Conservation (phyloP, 2,329 filamentous ascomycete genomes). For the Fusarium denticulatum region DNA sequence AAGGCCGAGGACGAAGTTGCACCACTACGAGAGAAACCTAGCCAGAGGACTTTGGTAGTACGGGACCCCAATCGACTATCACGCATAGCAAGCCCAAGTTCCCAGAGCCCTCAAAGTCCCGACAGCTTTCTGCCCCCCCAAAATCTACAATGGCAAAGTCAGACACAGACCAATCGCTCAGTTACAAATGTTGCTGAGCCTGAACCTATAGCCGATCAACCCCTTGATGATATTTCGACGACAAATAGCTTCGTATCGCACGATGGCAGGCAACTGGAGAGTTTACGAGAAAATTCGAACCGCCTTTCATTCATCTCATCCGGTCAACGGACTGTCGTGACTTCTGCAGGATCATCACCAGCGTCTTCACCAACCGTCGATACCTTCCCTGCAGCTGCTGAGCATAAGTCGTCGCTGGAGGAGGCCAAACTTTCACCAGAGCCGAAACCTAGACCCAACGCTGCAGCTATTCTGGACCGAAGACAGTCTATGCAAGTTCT, state of each 20-base stretch:
- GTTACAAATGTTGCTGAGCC: conserved; percentile 30
- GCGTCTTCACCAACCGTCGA: conserved; percentile 65
- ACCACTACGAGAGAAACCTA: conserved; percentile 52
- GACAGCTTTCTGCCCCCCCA: conserved; percentile 25
- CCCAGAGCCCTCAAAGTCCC: conserved; percentile 21
- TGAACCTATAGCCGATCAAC: conserved; percentile 51
- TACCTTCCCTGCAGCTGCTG: conserved; percentile 52
- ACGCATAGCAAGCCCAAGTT: conserved; percentile 36
- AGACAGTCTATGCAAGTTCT: conserved; percentile 62
- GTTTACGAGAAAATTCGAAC: conserved; percentile 64
- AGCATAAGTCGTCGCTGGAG: conserved; percentile 30
- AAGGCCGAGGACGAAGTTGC: conserved; percentile 53
- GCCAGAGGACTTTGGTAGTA: conserved; percentile 59
- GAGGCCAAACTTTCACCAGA: conserved; percentile 46
- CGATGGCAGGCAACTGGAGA: conserved; percentile 68
- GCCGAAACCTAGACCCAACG: conserved; percentile 61
- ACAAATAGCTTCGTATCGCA: conserved; percentile 67
- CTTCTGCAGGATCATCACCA: conserved; percentile 64
- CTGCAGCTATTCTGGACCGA: conserved; percentile 60
- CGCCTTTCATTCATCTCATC: conserved; percentile 70
- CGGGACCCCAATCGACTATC: conserved; percentile 60
- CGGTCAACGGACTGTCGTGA: conserved; percentile 68
- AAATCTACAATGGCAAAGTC: conserved; percentile 24
- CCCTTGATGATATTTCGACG: conserved; percentile 64
- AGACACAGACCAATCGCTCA: conserved; percentile 16